Evolutionary conservation across 305 asterid genomes (phyloP), one percentile per base, ranked within the genome.

Genomic region (Ilex paraguariensis): DNA sequence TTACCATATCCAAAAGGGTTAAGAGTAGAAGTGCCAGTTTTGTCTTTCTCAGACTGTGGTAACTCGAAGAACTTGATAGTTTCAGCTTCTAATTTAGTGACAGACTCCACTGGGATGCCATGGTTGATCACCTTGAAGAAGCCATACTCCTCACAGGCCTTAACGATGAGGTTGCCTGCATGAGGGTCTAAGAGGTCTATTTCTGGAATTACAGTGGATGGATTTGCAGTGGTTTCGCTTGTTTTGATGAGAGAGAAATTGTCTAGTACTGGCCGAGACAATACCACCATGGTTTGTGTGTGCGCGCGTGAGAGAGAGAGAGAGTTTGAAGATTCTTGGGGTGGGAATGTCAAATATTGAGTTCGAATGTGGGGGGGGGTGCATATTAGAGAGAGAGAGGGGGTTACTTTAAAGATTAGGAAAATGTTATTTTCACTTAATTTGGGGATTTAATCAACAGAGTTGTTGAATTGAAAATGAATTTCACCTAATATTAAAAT

Each of bases 41-140:
- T 66, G 1, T 75, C 72, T 68, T 81, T 81, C 3, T 75, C 69
- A 5, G 21, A 57, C 31, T 69, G 75, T 48, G 83, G 31, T 1
- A 58, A 67, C 7, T 57, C 6, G 70, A 81, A 81, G 28, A 81
- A 81, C 6, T 65, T 56, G 3, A 65, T 3, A 4, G 81, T 81
- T 28, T 72, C 74, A 32, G 64, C 31, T 62, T 81, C 86, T 21
- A 81, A 59, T 17, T 46, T n/a, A 62, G 30, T 17, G 31, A 72
- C 2, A 0, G 74, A 10, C 70, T 77, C 81, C 71, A 58, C 50
- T 44, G 81, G 63, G 56, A 81, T 67, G 31, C 75, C 68, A 30
- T 75, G 83, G 42, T 77, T 77, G 66, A 62, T 52, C 3, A 72
- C 66, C 54, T 81, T 77, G 52, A 80, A 80, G 79, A 81, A 77